phyloP scores from a whole-genome alignment of 2,329 filamentous ascomycete genomes.

The Ophiostoma fasciatum region DNA sequence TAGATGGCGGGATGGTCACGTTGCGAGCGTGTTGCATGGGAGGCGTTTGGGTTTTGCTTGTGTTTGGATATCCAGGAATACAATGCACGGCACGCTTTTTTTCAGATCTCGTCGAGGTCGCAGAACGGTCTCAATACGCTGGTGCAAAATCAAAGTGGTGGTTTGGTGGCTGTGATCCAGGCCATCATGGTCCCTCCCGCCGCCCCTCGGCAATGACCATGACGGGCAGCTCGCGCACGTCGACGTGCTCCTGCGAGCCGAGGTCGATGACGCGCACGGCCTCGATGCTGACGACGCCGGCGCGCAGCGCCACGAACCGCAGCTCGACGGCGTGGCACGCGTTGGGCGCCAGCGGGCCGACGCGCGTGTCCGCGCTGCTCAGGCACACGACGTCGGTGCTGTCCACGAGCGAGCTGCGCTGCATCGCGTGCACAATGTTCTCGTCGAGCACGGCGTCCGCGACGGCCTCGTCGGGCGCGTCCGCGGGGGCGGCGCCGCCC shows the following conservation, averaged over 20 bases:
- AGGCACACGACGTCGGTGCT: slow-evolving; percentile 57
- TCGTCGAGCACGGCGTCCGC: slow-evolving; percentile 59
- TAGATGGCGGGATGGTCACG: too few relatives aligned
- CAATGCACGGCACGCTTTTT: too few relatives aligned
- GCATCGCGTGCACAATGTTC: slow-evolving; percentile 55
- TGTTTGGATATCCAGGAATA: background rate
- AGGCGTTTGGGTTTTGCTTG: slow-evolving; percentile 16
- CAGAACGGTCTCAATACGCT: too few relatives aligned
- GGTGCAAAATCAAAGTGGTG: too few relatives aligned
- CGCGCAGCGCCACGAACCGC: slow-evolving; percentile 52
- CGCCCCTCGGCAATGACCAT: slow-evolving; percentile 35
- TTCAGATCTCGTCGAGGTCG: too few relatives aligned
- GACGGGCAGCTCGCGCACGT: slow-evolving; percentile 59
- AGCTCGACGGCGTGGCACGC: slow-evolving; percentile 62
- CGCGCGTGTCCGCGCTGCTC: slow-evolving; percentile 54
- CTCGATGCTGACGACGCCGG: slow-evolving; percentile 56
- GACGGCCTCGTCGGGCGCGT: slow-evolving; percentile 21
- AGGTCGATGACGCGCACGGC: slow-evolving; percentile 60
- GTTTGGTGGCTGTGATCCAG: too few relatives aligned
- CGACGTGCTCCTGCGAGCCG: slow-evolving; percentile 59
- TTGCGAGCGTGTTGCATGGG: too few relatives aligned
- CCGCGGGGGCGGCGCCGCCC: slow-evolving; percentile 1
- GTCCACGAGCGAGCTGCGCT: slow-evolving; percentile 49
- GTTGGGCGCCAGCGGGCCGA: slow-evolving; percentile 56
- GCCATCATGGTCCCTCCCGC: slow-evolving; percentile 12